A percentile compares a stretch with the other conserved stretches of the same genome.
Conservation (phyloP, 2,329 filamentous ascomycete genomes). For the Colletotrichum acutatum region DNA sequence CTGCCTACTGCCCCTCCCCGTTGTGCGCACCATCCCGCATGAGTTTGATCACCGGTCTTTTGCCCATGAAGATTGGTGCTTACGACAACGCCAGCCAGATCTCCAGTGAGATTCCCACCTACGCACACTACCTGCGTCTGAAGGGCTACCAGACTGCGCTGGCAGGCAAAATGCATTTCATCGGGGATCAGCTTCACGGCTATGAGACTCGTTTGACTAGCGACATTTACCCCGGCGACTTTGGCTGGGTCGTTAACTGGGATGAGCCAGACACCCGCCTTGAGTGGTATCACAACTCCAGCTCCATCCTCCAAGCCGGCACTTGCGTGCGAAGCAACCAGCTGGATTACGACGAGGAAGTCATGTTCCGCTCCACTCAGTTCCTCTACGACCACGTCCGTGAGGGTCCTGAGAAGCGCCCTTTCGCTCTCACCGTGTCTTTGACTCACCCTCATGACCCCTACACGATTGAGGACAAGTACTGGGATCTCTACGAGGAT, state of each 20-base stretch:
- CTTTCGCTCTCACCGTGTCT: conserved; percentile 90
- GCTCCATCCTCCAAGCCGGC: conserved; percentile 90
- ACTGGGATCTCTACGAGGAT: conserved; percentile 91
- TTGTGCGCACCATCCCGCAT: conserved; percentile 93
- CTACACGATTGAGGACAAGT: conserved; percentile 93
- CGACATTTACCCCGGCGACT: conserved; percentile 94
- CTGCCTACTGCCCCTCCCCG: conserved; percentile 92
- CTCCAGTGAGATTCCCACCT: conserved; percentile 86
- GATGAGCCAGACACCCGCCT: conserved; percentile 86
- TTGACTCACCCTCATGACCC: conserved; percentile 96
- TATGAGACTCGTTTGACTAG: conserved; percentile 94
- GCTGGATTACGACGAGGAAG: conserved; percentile 95
- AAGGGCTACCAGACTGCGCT: conserved; percentile 90
- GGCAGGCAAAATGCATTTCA: conserved; percentile 98
- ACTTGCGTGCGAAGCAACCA: conserved; percentile 92
- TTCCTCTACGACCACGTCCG: conserved; percentile 92
- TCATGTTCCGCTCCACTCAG: conserved; percentile 91
- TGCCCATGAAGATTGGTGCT: conserved; percentile 90
- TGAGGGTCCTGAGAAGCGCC: conserved; percentile 76
- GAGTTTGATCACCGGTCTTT: conserved; percentile 91
- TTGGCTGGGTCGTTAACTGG: conserved; percentile 96
- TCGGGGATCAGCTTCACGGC: conserved; percentile 92
- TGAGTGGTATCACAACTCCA: conserved; percentile 97
- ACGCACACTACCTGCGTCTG: conserved; percentile 88
- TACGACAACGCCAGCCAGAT: conserved; percentile 93